Evolutionary conservation across 768 basidiomycete genomes (phyloP), one percentile per base, ranked within the genome.

Genomic region (Lactarius pseudohatsudake): DNA sequence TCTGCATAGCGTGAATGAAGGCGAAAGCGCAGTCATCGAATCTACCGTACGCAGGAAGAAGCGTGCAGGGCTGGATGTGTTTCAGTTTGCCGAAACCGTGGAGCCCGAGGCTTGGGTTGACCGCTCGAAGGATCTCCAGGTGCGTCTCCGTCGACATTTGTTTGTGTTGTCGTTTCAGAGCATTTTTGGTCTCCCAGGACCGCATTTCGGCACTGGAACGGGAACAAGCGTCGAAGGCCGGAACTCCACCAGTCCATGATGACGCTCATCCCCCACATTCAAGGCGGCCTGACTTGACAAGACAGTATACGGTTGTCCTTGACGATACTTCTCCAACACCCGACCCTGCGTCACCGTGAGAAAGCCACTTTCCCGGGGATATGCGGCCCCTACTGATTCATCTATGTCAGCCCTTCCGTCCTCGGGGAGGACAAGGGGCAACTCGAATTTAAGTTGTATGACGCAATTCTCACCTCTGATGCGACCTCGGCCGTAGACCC

Each of bases 21-120:
- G 30, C 2, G 32, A n/a, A 47, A 30, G 36, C 34, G 16, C 67
- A 89, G 88, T 89, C 56, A 80, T 91, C 68, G 90, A 91, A 75
- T 83, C 86, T 30, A 78, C 81, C 18, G 75, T 80, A 47, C 83
- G 81, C 38, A 77, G 85, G 64, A 91, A 85, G 73, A 80, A 85
- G 4, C 81, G 84, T 10, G 79, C 76, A 32, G 79, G 76, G 3
- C 22, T 81, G 32, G 86, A 86, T 53, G 83, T 93, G 32, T 93
- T 93, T 71, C 87, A 92, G 74, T 92, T 91, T 75, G 90, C 89
- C 0, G 86, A 88, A 72, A 93, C 91, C 0, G 86, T 93, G 22
- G 91, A 92, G 69, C 78, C 81, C 32, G 82, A 81, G 40, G 84
- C 80, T 36, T 92, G 89, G 90, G 79, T 87, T 53, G 85, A 90